Evolutionary conservation across 805 yeast species (phyloP), one percentile per base, ranked within the genome.

Genomic region (Yarrowia phangngaensis): DNA sequence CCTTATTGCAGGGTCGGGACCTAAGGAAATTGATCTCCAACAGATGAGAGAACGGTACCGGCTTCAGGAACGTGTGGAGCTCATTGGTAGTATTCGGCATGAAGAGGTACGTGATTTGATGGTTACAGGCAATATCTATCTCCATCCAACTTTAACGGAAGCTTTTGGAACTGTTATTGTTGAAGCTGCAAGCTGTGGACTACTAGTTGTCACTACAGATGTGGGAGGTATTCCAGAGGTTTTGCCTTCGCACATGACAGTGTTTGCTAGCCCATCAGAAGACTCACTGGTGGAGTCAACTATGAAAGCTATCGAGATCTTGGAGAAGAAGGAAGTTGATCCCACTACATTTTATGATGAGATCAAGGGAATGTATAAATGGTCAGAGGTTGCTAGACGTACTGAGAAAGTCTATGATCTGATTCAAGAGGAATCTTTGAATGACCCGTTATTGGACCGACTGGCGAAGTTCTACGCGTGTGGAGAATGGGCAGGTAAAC

Each of bases 201-300:
- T 92, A 27, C 71, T 85, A 14, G 95, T 92, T 2, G 98, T 92
- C 0, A 88, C 97, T 0, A 92, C 99, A 0, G 79, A 80, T 51
- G 98, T 92, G 0, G 99, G 99, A 9, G 99, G 98, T 4, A 89
- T 92, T 29, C 97, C 97, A 0, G 99, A 92, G 61, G 97, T 92
- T 4, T 66, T 92, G 28, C 99, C 98, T 0, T 73, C 74, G 17
- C 84, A 88, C 58, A 92, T 92, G 97, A 88, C 95, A 1, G 82
- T 83, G 1, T 92, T 84, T 64, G 89, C 97, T 0, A 74, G 80
- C 12, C 95, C 97, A 0, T 84, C 90, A 3, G 96, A 85, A 45
- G 85, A 84, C 51, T 80, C 92, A 2, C 65, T 92, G 31, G 86
- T 83, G 1, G 75, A 72, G 3, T 83, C 89, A 6, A 77, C 90